phyloP scores from a whole-genome alignment of 106 monocot species.

The Allium fistulosum region DNA sequence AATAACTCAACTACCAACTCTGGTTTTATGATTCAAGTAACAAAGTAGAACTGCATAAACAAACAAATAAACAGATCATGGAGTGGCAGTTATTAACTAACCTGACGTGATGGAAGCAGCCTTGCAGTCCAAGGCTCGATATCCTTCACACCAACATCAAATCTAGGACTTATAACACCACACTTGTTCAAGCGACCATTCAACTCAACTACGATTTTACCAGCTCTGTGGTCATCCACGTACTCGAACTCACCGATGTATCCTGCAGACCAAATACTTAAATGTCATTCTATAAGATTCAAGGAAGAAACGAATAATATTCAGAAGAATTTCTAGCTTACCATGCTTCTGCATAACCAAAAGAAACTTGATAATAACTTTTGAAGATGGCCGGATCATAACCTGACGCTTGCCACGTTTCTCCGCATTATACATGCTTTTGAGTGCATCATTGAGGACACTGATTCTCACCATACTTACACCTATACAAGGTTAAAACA shows the following conservation, averaged over 20 bases:
- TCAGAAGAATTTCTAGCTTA: conserved; percentile 1
- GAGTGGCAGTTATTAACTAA: conserved; percentile 2
- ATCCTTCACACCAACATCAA: conserved; percentile 63
- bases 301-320: too few relatives aligned
- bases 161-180: conserved; percentile 62
- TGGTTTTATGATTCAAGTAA: too few relatives aligned
- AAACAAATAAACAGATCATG: not conserved
- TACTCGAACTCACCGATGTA: conserved; percentile 74
- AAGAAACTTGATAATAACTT: conserved; percentile 78
- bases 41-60: too few relatives aligned
- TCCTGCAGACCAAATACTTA: conserved; percentile 11
- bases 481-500: not conserved
- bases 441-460: conserved; percentile 59
- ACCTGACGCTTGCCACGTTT: conserved; percentile 59
- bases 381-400: conserved; percentile 58
- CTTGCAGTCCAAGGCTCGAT: conserved; percentile 77
- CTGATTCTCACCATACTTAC: conserved; percentile 58
- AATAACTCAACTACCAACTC: too few relatives aligned
- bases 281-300: too few relatives aligned
- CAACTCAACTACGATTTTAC: conserved; percentile 62
- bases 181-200: conserved; percentile 62
- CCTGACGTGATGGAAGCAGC: conserved; percentile 57
- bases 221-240: conserved; percentile 62
- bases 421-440: conserved; percentile 78
- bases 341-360: conserved; percentile 77